These are phyloP conservation scores for Trichoderma parareesei DNA, from an alignment of 495 filamentous ascomycete species.

Conservation along the genomic window DNA sequence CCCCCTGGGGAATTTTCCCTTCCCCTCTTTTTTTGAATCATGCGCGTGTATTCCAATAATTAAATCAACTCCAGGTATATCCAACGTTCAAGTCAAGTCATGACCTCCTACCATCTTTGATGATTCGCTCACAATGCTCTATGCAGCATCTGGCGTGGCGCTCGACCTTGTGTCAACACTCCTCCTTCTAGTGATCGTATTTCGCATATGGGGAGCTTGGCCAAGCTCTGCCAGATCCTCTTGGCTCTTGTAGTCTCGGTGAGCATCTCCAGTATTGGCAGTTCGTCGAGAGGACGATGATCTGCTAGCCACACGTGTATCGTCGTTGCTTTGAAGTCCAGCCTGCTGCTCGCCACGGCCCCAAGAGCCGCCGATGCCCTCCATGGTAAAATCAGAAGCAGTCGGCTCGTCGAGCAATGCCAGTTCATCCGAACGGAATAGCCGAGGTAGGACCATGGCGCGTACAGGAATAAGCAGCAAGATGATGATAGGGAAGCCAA, in stretches of 20 bases:
- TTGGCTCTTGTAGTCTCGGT: not conserved
- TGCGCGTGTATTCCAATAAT: too few relatives aligned
- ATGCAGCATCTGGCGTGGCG: not conserved
- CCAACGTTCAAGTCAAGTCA: not conserved
- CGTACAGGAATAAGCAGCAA: slow-evolving; percentile 70
- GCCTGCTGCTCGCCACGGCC: slow-evolving; percentile 23
- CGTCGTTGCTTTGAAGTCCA: not conserved
- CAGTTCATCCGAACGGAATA: slow-evolving; percentile 63
- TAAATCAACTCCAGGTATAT: not conserved
- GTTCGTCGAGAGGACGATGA: not conserved
- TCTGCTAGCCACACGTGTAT: not conserved
- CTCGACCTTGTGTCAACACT: slow-evolving; percentile 1
- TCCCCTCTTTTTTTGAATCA: too few relatives aligned
- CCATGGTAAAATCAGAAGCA: slow-evolving; percentile 78
- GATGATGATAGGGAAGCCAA: slow-evolving; percentile 89
- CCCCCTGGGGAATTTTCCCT: not conserved
- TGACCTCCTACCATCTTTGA: not conserved
- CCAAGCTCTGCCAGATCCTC: slow-evolving; percentile 12
- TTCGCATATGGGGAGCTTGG: not conserved
- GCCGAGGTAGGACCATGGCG: slow-evolving; percentile 61
- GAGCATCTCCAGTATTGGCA: not conserved
- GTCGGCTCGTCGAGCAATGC: slow-evolving; percentile 67
- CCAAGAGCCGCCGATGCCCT: slow-evolving; percentile 68
- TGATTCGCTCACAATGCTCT: too few relatives aligned
- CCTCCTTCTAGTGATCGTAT: slow-evolving; percentile 8